phyloP scores from a whole-genome alignment of 441 rosid genomes.

The Populus tomentosa region DNA sequence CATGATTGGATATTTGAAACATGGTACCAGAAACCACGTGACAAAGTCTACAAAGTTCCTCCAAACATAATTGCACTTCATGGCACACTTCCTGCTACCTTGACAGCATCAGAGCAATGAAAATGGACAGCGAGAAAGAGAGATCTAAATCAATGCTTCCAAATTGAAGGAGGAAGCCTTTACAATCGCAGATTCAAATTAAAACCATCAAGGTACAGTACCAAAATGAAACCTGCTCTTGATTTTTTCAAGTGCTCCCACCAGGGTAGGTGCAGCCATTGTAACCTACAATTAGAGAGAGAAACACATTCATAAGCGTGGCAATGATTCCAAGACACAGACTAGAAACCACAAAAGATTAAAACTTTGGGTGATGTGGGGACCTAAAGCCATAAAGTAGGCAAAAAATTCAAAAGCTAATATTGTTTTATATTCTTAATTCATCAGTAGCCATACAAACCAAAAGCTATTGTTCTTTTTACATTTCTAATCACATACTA shows the following conservation, averaged over 20 bases:
- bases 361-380: neutral
- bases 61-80: neutral
- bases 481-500: too few relatives aligned
- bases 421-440: too few relatives aligned
- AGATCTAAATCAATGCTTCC: neutral
- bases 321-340: neutral
- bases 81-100: neutral
- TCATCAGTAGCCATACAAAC: neutral
- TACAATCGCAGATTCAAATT: conserved; percentile 22
- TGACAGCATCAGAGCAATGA: neutral
- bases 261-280: conserved; percentile 54
- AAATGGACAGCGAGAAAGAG: neutral
- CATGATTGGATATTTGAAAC: neutral
- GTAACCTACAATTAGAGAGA: conserved; percentile 42
- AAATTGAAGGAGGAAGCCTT: conserved; percentile 8
- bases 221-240: conserved; percentile 5
- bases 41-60: neutral
- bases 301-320: neutral
- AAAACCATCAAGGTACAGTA: too few relatives aligned
- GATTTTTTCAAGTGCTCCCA: conserved; percentile 41
- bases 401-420: neutral
- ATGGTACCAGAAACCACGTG: neutral
- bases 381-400: neutral
- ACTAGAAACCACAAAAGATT: neutral
- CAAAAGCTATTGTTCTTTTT: neutral